Evolutionary conservation across 2,329 filamentous ascomycete species (phyloP).

Genomic region (Calonectria henricotiae): DNA sequence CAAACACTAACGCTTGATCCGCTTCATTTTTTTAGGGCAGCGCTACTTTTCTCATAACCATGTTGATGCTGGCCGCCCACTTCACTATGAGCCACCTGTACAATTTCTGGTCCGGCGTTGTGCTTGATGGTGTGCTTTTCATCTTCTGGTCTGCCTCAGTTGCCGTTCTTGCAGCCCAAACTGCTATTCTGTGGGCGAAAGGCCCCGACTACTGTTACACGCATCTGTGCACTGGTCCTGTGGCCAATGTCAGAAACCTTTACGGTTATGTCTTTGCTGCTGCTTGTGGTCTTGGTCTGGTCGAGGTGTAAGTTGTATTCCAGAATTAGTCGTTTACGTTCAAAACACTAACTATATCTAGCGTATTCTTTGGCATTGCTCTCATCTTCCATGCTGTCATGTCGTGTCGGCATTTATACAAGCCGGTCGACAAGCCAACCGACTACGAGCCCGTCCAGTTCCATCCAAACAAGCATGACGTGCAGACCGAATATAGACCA

Average conservation of each 20-base stretch:
- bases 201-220: conserved; percentile 46
- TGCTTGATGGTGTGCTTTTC: conserved; percentile 67
- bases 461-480: conserved; percentile 1
- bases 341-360: conserved; percentile 44
- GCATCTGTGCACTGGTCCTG: conserved; percentile 47
- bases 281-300: conserved; percentile 60
- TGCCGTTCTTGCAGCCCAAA: conserved; percentile 59
- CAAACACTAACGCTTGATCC: conserved; percentile 21
- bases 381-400: conserved; percentile 62
- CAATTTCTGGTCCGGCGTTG: conserved; percentile 70
- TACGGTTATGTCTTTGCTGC: conserved; percentile 54
- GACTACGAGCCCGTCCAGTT: conserved; percentile 4
- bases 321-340: not conserved
- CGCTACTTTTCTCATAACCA: conserved; percentile 62
- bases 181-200: conserved; percentile 50
- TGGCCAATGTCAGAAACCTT: conserved; percentile 39
- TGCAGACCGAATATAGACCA: conserved; percentile 12
- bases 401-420: conserved; percentile 59
- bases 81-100: conserved; percentile 61
- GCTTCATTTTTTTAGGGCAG: conserved; percentile 54
- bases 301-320: conserved; percentile 61
- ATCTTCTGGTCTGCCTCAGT: conserved; percentile 69
- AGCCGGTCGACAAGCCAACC: not conserved
- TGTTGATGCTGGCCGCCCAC: conserved; percentile 65
- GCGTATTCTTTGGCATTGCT: conserved; percentile 62